Evolutionary conservation across 2,329 filamentous ascomycete species (phyloP), one percentile per base, ranked within the genome.

Genomic region (Cordyceps fumosorosea): DNA sequence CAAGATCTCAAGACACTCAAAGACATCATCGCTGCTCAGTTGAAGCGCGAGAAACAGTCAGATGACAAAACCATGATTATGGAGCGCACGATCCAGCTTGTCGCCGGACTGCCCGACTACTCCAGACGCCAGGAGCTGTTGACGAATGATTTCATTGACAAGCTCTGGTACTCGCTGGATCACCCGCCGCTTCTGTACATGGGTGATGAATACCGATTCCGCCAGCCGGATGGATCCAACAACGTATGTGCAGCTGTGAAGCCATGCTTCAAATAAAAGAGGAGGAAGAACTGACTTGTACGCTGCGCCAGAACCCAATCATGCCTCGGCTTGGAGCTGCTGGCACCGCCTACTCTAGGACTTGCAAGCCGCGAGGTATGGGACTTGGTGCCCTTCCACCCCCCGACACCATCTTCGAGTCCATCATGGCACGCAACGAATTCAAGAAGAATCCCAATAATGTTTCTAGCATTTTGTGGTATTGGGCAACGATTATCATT

Each of bases 31-130:
- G 81, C 82, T 60, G 80, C 77, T 64, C 86, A 90, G 73, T 72
- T 86, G 37, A 87, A 84, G 67, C 86, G 88, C 1, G 80, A 81
- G 62, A 78, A 84, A 54, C 78, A 87, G 12, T 74, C 84, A 5
- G 87, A 93, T 68, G 90, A 93, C 76, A 89, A 89, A 75, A 89
- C 86, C 1, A 89, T 90, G 80, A 77, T 91, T 51, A 90, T 91
- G 85, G 89, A 91, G 72, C 80, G 84, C 8, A 80, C 88, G 5
- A 90, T 91, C 64, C 83, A 87, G 76, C 78, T 91, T 18, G 87
- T 90, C 5, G 81, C 86, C 14, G 82, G 81, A 37, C 77, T 91
- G 40, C 87, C 87, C 0, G 75, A 81, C 56, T 77, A 81, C 60
- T 91, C 88, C 1, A 83, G 82, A 67, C 79, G 82, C 29, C 80